Evolutionary conservation across 2,329 filamentous ascomycete species (phyloP).

Genomic region (Dryadomyces quercivorus): DNA sequence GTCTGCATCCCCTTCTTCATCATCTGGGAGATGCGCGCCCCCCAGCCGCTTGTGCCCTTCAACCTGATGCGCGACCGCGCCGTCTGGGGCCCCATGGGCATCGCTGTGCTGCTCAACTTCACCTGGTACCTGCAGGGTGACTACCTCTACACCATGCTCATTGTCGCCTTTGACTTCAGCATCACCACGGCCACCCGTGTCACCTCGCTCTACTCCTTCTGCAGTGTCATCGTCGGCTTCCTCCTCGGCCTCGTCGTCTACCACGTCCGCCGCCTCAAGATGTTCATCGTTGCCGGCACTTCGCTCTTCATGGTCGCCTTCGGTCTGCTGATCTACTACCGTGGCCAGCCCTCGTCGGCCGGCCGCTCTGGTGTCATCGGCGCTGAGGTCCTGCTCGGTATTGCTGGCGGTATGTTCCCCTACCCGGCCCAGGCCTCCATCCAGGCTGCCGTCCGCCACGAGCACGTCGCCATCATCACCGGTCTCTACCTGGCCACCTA

Average conservation of each 20-base stretch:
- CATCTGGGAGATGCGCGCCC: slow-evolving; percentile 32
- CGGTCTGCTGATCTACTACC: slow-evolving; percentile 50
- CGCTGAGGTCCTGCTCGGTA: slow-evolving; percentile 48
- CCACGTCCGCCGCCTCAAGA: slow-evolving; percentile 46
- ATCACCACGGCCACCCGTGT: slow-evolving; percentile 45
- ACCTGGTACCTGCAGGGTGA: slow-evolving; percentile 52
- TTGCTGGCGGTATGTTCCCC: slow-evolving; percentile 51
- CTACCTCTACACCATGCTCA: slow-evolving; percentile 50
- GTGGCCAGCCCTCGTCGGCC: slow-evolving; percentile 32
- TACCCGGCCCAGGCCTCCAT: slow-evolving; percentile 34
- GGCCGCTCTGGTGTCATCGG: slow-evolving; percentile 46
- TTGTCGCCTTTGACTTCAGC: slow-evolving; percentile 48
- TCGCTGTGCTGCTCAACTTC: slow-evolving; percentile 43
- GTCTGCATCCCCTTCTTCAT: slow-evolving; percentile 38
- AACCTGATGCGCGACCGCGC: slow-evolving; percentile 47
- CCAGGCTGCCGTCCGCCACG: slow-evolving; percentile 29
- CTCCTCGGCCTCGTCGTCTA: slow-evolving; percentile 44
- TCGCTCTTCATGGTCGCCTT: slow-evolving; percentile 52
- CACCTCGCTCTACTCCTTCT: slow-evolving; percentile 43
- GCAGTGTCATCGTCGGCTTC: slow-evolving; percentile 44
- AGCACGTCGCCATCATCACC: slow-evolving; percentile 50
- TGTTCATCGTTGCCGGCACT: slow-evolving; percentile 50
- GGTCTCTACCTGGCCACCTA: slow-evolving; percentile 51
- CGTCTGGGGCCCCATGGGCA: slow-evolving; percentile 51
- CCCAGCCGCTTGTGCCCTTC: slow-evolving; percentile 48